Base-by-base conservation (phyloP, 345 rosid species). In the Pseudoturritis turrita region DNA sequence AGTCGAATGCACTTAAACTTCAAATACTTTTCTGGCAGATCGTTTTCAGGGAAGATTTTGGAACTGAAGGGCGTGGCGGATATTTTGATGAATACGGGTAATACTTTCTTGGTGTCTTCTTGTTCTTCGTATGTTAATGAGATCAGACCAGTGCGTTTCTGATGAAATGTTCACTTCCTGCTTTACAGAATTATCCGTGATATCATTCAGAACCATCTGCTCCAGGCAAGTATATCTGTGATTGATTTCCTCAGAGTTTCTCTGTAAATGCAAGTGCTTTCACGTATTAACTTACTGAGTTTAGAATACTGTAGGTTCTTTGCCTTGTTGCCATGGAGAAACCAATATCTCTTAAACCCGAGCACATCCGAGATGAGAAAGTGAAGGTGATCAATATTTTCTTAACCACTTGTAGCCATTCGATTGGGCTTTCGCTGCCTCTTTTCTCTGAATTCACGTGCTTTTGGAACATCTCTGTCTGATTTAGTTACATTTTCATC, bases 51-150 rank as follows among this genome's bases (percentile, higher is more conserved):
- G 99, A 95, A 80, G 93, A 91, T 74, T 95, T 95, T 75, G 99
- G 99, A 82, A 91, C 89, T n/a, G 99, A 95, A 60, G 99, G 99
- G 41, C 99, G 99, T 7, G 98, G 99, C 33, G 99, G 99, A 80
- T 95, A 95, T 76, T 95, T 95, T 67, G 94, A 95, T 80, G 90
- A 95, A 87, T 95, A 95, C 22, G 99, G 99, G 98, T 95, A 45
- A 21, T 65, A 52, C 6, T 40, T 49, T 47, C 35, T 65, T 51
- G 5, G 33, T 58, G n/a, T 69, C 46, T 36, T 55, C 60, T 4
- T 17, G 10, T 43, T 23, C 62, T 45, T 53, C n/a, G 11, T 18
- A 37, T 28, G 28, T 72, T 19, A 71, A 23, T 70, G 18, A 4
- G 31, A 51, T 66, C 18, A 41, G 9, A 22, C 23, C 68, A 59